These are phyloP conservation scores for Leishmania aethiopica DNA, from an alignment of 208 protist genomes.

Conservation along the genomic window DNA sequence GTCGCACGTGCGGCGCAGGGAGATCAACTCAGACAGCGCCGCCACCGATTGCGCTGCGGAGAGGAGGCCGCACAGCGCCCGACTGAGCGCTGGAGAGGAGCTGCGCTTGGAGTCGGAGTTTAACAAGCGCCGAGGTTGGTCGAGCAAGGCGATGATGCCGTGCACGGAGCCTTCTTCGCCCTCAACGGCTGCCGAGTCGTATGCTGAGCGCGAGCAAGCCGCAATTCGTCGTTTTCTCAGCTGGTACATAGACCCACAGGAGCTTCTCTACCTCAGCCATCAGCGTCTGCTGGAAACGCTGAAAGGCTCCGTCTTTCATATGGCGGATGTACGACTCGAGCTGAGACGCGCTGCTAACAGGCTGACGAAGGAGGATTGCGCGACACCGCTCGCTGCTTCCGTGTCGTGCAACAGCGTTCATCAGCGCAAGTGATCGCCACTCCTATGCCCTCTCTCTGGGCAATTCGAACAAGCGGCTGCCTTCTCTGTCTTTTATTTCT, in stretches of 20 bases:
- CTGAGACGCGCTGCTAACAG: conserved; percentile 39
- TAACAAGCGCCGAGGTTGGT: background rate
- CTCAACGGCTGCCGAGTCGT: background rate
- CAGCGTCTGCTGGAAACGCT: conserved; percentile 65
- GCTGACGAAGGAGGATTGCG: background rate
- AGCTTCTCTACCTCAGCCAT: conserved; percentile 78
- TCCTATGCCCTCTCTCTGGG: background rate
- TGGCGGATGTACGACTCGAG: conserved; percentile 68
- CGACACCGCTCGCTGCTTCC: background rate
- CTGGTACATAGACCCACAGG: conserved; percentile 82
- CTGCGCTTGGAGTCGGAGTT: conserved; percentile 21
- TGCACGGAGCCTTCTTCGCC: background rate
- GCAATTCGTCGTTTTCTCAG: conserved; percentile 44
- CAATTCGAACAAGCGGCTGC: no score
- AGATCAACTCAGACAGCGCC: no score
- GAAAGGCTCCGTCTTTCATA: conserved; percentile 60
- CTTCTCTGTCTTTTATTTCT: no score
- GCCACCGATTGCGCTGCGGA: background rate
- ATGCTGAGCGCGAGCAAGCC: conserved; percentile 11
- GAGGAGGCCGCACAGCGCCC: background rate
- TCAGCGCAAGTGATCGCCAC: background rate
- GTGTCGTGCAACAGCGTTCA: background rate
- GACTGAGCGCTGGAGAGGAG: conserved; percentile 21
- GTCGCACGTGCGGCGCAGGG: background rate
- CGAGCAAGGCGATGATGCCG: background rate